Evolutionary conservation across 345 rosid genomes (phyloP).

Genomic region (Linum lewisii): DNA sequence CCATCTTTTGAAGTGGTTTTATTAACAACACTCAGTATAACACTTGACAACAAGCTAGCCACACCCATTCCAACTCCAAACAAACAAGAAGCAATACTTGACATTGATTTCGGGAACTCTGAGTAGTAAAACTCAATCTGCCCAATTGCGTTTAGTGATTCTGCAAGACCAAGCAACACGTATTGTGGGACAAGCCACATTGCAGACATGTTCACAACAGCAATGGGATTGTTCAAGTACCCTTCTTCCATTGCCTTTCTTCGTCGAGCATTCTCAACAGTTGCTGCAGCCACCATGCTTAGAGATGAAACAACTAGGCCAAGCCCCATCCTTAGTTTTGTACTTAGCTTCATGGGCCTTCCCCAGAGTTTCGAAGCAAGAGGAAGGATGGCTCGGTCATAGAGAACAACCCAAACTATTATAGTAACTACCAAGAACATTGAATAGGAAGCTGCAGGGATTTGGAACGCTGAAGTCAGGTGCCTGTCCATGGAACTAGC

Average conservation of each 20-base stretch:
- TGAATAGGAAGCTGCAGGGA: slow-evolving; percentile 65
- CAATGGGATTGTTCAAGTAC: slow-evolving; percentile 25
- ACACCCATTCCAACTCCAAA: slow-evolving; percentile 56
- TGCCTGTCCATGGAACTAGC: slow-evolving; percentile 68
- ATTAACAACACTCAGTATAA: slow-evolving; percentile 32
- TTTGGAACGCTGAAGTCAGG: slow-evolving; percentile 42
- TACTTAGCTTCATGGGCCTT: slow-evolving; percentile 38
- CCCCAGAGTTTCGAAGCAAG: slow-evolving; percentile 52
- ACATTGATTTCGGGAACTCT: slow-evolving; percentile 74
- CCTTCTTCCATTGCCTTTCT: slow-evolving; percentile 51
- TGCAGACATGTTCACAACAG: slow-evolving; percentile 49
- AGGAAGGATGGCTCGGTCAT: slow-evolving; percentile 63
- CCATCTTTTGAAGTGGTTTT: slow-evolving; percentile 31
- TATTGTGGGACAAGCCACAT: slow-evolving; percentile 71
- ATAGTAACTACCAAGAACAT: slow-evolving; percentile 42
- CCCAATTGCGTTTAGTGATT: slow-evolving; percentile 59
- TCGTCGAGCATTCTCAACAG: slow-evolving; percentile 48
- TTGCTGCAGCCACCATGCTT: slow-evolving; percentile 56
- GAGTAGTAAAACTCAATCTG: slow-evolving; percentile 71
- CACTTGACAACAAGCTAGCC: slow-evolving; percentile 54
- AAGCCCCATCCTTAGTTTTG: slow-evolving; percentile 62
- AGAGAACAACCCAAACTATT: slow-evolving; percentile 45
- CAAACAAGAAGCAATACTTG: slow-evolving; percentile 55
- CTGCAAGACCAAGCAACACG: slow-evolving; percentile 55
- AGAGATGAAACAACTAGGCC: slow-evolving; percentile 46